Evolutionary conservation across 2,329 filamentous ascomycete genomes (phyloP), one percentile per base, ranked within the genome.

Genomic region (Microdochium paspali): DNA sequence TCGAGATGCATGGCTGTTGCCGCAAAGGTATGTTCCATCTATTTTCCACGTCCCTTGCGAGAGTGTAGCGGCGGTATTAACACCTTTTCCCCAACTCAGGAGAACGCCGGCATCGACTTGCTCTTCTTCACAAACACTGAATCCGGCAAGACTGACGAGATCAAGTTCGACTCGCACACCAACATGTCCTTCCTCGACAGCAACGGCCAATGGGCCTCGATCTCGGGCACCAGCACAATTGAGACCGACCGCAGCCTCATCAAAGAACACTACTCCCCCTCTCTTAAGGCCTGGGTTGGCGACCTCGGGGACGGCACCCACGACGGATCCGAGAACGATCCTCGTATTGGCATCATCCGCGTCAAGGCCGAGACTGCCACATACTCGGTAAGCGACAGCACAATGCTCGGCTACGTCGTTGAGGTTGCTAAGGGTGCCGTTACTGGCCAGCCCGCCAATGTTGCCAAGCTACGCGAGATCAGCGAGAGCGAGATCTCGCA

Each of bases 51-150:
- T n/a, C n/a, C n/a, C n/a, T n/a, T n/a, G n/a, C n/a, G n/a, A n/a
- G n/a, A n/a, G n/a, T n/a, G n/a, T n/a, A n/a, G n/a, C n/a, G n/a
- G n/a, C n/a, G n/a, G n/a, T n/a, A 21, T 24, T 7, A 3, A 13
- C 9, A 1, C 9, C 10, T n/a, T 6, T 18, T 23, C 10, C 40
- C 39, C 39, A 20, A 13, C 18, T 10, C 52, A 91, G 86, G 88
- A 94, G 67, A 73, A 76, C 51, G 84, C 83, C 53, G 85, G 86
- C 58, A 75, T 90, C 49, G 89, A 94, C 63, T 78, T 93, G 48
- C 77, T 95, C 65, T 95, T 95, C 77, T 85, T 93, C 72, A 90
- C 89, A 61, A 95, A 95, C 73, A 90, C 87, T 52, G 86, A 91
- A 63, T 90, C 87, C 10, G 82, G 87, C 68, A 95, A 95, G 75